These are phyloP conservation scores for Arabidopsis hybrid DNA, from an alignment of 441 rosid genomes.

Conservation along the genomic window DNA sequence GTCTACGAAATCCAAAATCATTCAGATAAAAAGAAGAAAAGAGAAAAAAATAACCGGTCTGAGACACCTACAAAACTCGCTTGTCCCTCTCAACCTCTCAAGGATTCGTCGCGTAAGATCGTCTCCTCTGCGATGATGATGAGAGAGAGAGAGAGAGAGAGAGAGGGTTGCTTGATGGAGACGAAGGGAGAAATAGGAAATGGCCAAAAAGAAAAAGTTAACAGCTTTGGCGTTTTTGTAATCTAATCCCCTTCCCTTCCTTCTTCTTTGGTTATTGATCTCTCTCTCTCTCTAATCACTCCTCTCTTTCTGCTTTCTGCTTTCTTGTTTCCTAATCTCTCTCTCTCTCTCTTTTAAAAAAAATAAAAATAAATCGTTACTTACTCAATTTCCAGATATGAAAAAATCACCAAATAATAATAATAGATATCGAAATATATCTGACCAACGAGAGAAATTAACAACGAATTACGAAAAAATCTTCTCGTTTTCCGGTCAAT, in stretches of 20 bases:
- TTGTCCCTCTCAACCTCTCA: conserved; percentile 42
- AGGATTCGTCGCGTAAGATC: conserved; percentile 38
- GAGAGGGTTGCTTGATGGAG: conserved; percentile 44
- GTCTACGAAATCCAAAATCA: conserved; percentile 8
- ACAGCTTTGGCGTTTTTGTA: conserved; percentile 21
- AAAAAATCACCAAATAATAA: not conserved
- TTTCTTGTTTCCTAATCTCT: conserved; percentile 23
- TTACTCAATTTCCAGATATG: conserved; percentile 27
- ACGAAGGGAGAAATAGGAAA: conserved; percentile 12
- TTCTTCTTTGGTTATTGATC: conserved; percentile 21
- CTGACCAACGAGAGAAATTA: not conserved
- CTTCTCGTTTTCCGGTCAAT: conserved; percentile 28
- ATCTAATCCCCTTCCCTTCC: not conserved
- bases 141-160: conserved; percentile 26
- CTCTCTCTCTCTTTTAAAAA: not conserved
- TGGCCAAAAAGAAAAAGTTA: not conserved
- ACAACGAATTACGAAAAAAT: not conserved
- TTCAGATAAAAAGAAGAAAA: not conserved
- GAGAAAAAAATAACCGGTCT: conserved; percentile 15
- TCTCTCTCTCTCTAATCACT: not conserved
- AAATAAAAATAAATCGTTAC: too few relatives aligned
- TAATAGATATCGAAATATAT: not conserved
- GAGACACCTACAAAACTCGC: conserved; percentile 26
- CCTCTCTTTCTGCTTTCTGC: conserved; percentile 17
- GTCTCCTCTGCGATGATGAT: conserved; percentile 28